Evolutionary conservation across 179 eudicot species (phyloP), one percentile per base, ranked within the genome.

Genomic region (Nepenthes alata): DNA sequence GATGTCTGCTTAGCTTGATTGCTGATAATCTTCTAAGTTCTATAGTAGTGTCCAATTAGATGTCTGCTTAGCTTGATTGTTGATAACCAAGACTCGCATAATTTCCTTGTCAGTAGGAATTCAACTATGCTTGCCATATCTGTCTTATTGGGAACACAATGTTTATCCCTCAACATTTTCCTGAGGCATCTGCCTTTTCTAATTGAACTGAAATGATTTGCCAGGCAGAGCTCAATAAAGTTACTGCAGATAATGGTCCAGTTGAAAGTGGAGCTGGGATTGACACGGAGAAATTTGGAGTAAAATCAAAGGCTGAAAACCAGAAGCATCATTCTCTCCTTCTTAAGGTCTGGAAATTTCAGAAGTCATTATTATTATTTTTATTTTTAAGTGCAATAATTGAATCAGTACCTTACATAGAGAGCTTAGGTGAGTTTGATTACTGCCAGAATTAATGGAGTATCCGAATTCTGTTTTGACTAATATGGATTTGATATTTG

Each of bases 321-420:
- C 80, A 76, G 69, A 89, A 83, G 69, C 98, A 89, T 58, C 96
- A 93, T 73, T 62, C 98, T 5, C 81, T 93, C 66, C 87, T 93
- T 77, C 78, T 93, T 72, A 85, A 86, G 87, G 98, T 93, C 61
- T 63, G 63, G 53, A 60, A 9, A 61, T 64, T 50, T 47, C 56
- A 35, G 14, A 37, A 48, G 38, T 60, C 55, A 2, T 10, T 13
- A 2, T 6, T 34, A 8, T 55, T 55, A 10, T 36, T 2, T 0
- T 25, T 47, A 12, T 53, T 59, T 12, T 15, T 10, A 44, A 44
- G 11, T 59, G 52, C 37, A 39, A 59, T 14, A 4, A 11, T 2
- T 36, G 56, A 51, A 49, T 37, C 39, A 34, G 11, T 10, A 35
- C 38, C 39, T 25, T 34, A 3, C 2, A 2, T 9, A 25, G 35